Evolutionary conservation across 2,329 filamentous ascomycete genomes (phyloP).

Genomic region (Pseudopithomyces chartarum): DNA sequence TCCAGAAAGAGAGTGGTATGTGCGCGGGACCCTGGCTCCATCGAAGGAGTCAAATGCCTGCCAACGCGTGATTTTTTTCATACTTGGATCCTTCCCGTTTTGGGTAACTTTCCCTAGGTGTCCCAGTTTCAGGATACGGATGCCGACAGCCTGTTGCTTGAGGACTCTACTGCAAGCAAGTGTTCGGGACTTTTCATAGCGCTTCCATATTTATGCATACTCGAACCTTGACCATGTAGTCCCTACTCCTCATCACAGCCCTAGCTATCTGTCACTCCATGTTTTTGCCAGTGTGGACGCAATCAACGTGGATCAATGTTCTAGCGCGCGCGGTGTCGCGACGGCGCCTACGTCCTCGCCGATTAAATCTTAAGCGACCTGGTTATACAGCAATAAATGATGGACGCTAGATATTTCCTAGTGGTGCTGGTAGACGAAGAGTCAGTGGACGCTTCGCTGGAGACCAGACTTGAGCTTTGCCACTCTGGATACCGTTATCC

Average conservation of each 20-base stretch:
- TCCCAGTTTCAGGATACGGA: not conserved
- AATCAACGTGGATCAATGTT: too few relatives aligned
- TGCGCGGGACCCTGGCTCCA: not conserved
- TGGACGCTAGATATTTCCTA: too few relatives aligned
- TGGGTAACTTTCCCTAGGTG: not conserved
- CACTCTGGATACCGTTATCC: too few relatives aligned
- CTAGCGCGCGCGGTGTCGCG: not conserved
- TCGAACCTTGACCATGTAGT: not conserved
- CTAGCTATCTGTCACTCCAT: too few relatives aligned
- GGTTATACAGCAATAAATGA: too few relatives aligned
- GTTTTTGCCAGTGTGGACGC: not conserved
- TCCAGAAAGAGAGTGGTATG: too few relatives aligned
- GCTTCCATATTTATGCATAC: not conserved
- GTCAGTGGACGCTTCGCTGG: not conserved
- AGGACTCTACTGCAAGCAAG: not conserved
- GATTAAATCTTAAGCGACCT: not conserved
- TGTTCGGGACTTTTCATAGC: not conserved
- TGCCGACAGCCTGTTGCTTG: not conserved
- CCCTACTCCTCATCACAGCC: too few relatives aligned
- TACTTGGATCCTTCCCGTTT: not conserved
- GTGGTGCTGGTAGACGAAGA: not conserved
- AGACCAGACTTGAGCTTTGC: not conserved
- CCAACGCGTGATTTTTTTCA: not conserved
- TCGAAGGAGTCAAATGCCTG: not conserved
- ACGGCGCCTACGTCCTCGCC: not conserved